Base-by-base conservation (phyloP, 192 early-diverging fungal genomes). In the Linnemannia schmuckeri region DNA sequence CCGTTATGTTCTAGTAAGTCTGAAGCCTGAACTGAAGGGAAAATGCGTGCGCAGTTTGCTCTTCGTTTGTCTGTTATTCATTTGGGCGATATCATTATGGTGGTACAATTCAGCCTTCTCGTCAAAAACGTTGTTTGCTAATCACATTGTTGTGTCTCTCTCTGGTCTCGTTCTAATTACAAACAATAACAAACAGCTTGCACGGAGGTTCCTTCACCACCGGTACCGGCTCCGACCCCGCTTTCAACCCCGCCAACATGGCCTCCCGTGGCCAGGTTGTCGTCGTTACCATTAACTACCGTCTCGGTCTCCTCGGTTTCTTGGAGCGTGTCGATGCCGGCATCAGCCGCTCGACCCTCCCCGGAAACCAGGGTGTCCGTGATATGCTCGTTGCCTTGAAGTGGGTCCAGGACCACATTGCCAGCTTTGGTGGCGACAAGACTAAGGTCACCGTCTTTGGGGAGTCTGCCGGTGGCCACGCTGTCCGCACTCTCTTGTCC, bases 1-100 rank as follows among this genome's bases (percentile, higher is more conserved):
- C 88, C 47, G 88, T 88, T 42, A 84, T 87, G 84, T 87, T 87
- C 76, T 87, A 87, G 85, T 87, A 81, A 78, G 84, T 78, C 30
- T 22, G 63, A 38, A 13, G 37, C 7, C 15, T 20, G 55, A 54
- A 46, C 1, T 37, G 27, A 55, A 12, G 6, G 30, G 37, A 2
- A 66, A 33, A 27, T 66, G 9, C 61, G 61, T 30, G 61, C 61
- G 27, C 15, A 22, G 44, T 10, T 10, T 37, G 49, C 12, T 74
- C 27, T 35, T 66, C 13, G 24, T 12, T 33, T 20, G 9, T 22
- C 57, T 37, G 49, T 12, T 55, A 30, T 66, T 66, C 61, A 66
- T 66, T 66, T 66, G 61, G 12, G 27, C 12, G 30, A 3, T 66
- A 57, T n/a, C 5, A 27, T 18, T n/a, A 7, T n/a, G 20, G 55